phyloP scores from a whole-genome alignment of 1,284 basidiomycete species.

The Coriolopsis trogii region DNA sequence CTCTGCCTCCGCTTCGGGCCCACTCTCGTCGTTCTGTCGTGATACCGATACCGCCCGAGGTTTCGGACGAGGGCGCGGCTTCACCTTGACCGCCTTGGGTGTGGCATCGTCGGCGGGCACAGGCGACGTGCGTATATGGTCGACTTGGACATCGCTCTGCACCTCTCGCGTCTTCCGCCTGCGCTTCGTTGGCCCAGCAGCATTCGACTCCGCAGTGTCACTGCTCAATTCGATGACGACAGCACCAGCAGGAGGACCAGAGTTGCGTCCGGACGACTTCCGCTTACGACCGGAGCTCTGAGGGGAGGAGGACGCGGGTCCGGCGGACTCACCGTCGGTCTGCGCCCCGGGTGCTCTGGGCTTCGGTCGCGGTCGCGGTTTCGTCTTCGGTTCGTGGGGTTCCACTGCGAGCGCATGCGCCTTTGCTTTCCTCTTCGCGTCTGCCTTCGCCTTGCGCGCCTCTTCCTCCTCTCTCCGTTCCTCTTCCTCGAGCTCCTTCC shows the following conservation, averaged over 20 bases:
- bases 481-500: slow-evolving; percentile 64
- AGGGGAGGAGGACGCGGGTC: slow-evolving; percentile 1
- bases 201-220: slow-evolving; percentile 14
- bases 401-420: no score
- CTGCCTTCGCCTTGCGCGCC: slow-evolving; percentile 4
- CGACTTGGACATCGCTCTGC: slow-evolving; percentile 7
- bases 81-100: slow-evolving; percentile 8
- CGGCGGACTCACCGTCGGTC: slow-evolving; percentile 7
- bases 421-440: not conserved
- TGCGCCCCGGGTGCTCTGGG: slow-evolving; percentile 4
- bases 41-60: not conserved
- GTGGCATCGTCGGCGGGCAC: slow-evolving; percentile 1
- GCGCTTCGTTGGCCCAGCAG: slow-evolving; percentile 2
- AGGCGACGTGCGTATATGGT: not conserved
- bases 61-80: slow-evolving; percentile 14
- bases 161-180: not conserved
- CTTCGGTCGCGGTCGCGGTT: slow-evolving; percentile 13
- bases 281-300: not conserved
- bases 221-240: slow-evolving; percentile 15
- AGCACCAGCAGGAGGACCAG: slow-evolving; percentile 1
- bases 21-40: not conserved
- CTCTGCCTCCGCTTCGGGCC: not conserved
- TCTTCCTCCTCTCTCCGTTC: slow-evolving; percentile 38
- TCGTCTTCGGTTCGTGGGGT: slow-evolving; percentile 5
- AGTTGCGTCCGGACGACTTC: slow-evolving; percentile 3